Evolutionary conservation across 1,284 basidiomycete species (phyloP), one percentile per base, ranked within the genome.

Genomic region (Phlebopus sp.): DNA sequence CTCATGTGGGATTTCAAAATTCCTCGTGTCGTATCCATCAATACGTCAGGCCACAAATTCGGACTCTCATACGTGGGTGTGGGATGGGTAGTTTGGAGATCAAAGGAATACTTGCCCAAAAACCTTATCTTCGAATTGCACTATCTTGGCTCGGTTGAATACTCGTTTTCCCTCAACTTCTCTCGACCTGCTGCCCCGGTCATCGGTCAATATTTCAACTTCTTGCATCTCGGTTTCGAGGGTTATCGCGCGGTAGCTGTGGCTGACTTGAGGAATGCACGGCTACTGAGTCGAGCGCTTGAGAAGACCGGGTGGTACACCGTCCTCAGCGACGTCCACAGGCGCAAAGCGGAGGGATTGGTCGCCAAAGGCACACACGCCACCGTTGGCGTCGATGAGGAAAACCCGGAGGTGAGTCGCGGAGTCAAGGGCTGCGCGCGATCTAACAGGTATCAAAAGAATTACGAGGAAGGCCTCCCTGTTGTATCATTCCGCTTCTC

Each of bases 61-160:
- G 93, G 93, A 32, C 76, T 92, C 45, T 74, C 82, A 14, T 92
- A 92, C 60, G 90, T 92, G 25, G 95, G 93, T 47, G 85, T 94
- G 19, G 93, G 92, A 30, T 93, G 90, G 88, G 79, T 93, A 36
- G 69, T 95, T 54, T 95, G 89, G 89, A 77, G 90, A 45, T 79
- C 84, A 59, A 82, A 86, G 66, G 70, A 78, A 39, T 78, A 79
- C 64, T 78, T 94, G 13, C 90, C 90, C 2, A 90, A 92, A 64
- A 90, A 93, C 53, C 81, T 95, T 53, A 88, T 97, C 55, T 97
- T 98, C 62, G 94, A 97, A 69, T 79, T 97, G 17, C 92, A 95
- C 67, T 93, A 91, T 65, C 73, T 83, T 23, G 80, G 79, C 36
- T 78, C 75, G 10, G 70, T 79, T 29, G 78, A 80, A 55, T 81